Conservation (phyloP, 768 basidiomycete genomes). For the Zangia roseola region DNA sequence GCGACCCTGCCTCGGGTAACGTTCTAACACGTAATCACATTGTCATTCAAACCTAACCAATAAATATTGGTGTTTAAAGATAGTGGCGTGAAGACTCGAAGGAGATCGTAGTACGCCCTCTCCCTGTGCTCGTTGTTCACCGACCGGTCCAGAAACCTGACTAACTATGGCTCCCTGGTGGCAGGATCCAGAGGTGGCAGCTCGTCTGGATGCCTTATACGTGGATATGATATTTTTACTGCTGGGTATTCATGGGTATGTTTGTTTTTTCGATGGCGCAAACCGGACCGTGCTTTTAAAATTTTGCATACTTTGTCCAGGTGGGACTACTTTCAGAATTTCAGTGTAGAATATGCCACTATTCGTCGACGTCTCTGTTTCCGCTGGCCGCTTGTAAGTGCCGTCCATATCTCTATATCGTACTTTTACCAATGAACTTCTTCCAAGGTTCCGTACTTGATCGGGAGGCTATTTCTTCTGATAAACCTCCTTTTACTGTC, state of each 20-base stretch:
- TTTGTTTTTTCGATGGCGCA: not conserved
- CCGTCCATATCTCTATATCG: too few relatives aligned
- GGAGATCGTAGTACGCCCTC: too few relatives aligned
- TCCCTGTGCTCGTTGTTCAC: too few relatives aligned
- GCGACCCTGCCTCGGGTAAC: too few relatives aligned
- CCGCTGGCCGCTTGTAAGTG: conserved; percentile 26
- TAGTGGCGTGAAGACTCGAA: too few relatives aligned
- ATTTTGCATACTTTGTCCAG: conserved; percentile 1
- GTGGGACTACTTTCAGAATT: conserved; percentile 24
- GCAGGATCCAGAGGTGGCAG: conserved; percentile 13
- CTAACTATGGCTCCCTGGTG: conserved; percentile 23
- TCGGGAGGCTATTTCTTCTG: conserved; percentile 6
- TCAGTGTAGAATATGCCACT: conserved; percentile 21
- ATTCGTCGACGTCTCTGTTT: conserved; percentile 20
- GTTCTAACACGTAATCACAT: too few relatives aligned
- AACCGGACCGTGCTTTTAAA: too few relatives aligned
- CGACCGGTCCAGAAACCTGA: not conserved
- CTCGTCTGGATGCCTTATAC: not conserved
- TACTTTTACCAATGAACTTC: too few relatives aligned
- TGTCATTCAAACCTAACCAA: too few relatives aligned
- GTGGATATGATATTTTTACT: conserved; percentile 8
- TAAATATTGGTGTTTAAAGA: too few relatives aligned
- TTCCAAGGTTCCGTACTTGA: conserved; percentile 14
- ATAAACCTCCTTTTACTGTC: conserved; percentile 2
- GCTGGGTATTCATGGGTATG: conserved; percentile 21